phyloP scores from a whole-genome alignment of 208 protist species.

The Porcisia hertigi region DNA sequence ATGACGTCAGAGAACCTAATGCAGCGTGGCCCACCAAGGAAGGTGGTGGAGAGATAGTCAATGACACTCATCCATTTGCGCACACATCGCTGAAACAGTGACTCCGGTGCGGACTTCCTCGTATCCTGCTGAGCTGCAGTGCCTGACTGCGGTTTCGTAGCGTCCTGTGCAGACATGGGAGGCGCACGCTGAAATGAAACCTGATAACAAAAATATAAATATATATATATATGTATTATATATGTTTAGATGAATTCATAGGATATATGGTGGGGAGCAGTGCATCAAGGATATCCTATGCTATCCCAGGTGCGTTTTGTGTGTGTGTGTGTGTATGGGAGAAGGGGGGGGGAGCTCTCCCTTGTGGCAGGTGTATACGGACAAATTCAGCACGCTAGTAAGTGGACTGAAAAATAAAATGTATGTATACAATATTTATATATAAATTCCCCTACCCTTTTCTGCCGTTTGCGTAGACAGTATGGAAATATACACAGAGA shows the following conservation, averaged over 20 bases:
- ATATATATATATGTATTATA: no score
- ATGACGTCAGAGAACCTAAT: slow-evolving; percentile 78
- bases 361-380: neutral
- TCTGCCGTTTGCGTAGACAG: neutral
- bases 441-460: neutral
- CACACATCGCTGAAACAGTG: slow-evolving; percentile 23
- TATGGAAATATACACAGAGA: neutral
- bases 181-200: neutral
- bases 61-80: slow-evolving; percentile 58
- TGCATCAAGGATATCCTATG: neutral
- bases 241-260: no score
- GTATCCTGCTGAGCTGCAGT: neutral
- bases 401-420: neutral
- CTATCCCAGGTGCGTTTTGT: neutral
- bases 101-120: neutral
- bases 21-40: slow-evolving; percentile 59
- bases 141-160: neutral
- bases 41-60: slow-evolving; percentile 42
- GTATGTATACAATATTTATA: neutral
- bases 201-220: neutral
- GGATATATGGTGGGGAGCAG: neutral
- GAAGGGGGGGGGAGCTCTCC: no score
- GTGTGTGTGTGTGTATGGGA: neutral
- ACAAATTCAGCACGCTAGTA: neutral
- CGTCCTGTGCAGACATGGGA: neutral